phyloP scores from a whole-genome alignment of 306 rosid genomes.

The Casuarina glauca region DNA sequence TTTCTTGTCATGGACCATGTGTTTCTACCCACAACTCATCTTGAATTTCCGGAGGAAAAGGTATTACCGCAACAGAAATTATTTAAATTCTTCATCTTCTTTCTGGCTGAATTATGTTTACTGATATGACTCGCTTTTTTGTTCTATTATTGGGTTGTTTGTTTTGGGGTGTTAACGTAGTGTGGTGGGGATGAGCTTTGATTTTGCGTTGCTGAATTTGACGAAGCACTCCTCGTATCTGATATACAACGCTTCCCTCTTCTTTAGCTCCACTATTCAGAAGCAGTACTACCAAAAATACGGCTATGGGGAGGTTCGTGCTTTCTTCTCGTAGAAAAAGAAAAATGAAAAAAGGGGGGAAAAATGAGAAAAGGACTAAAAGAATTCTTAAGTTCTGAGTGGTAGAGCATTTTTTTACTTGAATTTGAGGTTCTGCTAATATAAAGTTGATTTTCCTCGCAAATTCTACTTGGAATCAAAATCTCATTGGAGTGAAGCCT shows the following conservation, averaged over 20 bases:
- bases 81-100: not conserved
- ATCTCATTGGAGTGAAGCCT: not conserved
- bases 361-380: too few species aligned
- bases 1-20: slow-evolving; percentile 52
- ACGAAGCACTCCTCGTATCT: slow-evolving; percentile 69
- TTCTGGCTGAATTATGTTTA: not conserved
- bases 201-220: slow-evolving; percentile 61
- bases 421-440: not conserved
- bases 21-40: slow-evolving; percentile 68
- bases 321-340: not conserved
- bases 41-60: slow-evolving; percentile 63
- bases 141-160: not conserved
- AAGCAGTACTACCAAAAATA: slow-evolving; percentile 59
- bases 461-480: not conserved
- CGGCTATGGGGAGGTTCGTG: slow-evolving; percentile 47
- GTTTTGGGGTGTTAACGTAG: slow-evolving; percentile 20
- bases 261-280: slow-evolving; percentile 62
- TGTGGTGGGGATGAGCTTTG: slow-evolving; percentile 78
- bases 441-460: not conserved
- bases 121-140: too few species aligned
- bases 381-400: too few species aligned
- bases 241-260: slow-evolving; percentile 65
- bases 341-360: too few species aligned
- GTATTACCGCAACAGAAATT: slow-evolving; percentile 14
- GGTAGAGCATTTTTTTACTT: not conserved